Base-by-base conservation (phyloP, 1,139 yeast species). In the Kodamaea sp. region DNA sequence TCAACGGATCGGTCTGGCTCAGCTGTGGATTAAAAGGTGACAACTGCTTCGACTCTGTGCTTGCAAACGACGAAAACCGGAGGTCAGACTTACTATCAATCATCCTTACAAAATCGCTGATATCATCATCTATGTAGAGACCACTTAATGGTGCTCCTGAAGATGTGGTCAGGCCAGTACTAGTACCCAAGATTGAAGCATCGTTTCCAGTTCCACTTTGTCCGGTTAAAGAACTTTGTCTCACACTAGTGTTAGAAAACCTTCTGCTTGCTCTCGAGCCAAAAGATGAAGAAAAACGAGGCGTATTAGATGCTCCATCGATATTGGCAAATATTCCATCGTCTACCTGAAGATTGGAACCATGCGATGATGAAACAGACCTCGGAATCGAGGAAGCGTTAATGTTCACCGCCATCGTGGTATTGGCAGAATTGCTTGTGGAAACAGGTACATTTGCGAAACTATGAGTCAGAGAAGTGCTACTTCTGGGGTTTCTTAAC, bases 81-180 rank as follows among this genome's bases (percentile, higher is more conserved):
- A 78, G 56, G 42, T 76, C 82, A 3, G 71, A 67, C 43, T 74
- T 78, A 32, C 83, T 78, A 46, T 92, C 97, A 31, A 90, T 76
- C 77, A 88, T 70, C 44, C 80, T 74, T 33, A 90, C 86, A 63
- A 90, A 90, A 35, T 83, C 88, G 37, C 84, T 78, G 18, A 89
- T 69, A 47, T 85, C 96, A 39, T 85, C 89, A 45, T 82, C 89
- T 16, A 63, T 59, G 42, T 68, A 66, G 8, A 69, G 47, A 4
- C 76, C 74, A 44, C 72, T 66, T 25, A 62, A 48, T 5, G 74
- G 72, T 1, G 64, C 59, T 15, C 57, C 65, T 1, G 64, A 55
- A n/a, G 63, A 51, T 8, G 51, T 41, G 9, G 44, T 47, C 70
- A 65, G 71, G 1, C 66, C 71, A 6, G 63, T 55, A 35, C 68